These are phyloP conservation scores for Gastrolobium bilobum DNA, from an alignment of 306 rosid species.

Conservation along the genomic window DNA sequence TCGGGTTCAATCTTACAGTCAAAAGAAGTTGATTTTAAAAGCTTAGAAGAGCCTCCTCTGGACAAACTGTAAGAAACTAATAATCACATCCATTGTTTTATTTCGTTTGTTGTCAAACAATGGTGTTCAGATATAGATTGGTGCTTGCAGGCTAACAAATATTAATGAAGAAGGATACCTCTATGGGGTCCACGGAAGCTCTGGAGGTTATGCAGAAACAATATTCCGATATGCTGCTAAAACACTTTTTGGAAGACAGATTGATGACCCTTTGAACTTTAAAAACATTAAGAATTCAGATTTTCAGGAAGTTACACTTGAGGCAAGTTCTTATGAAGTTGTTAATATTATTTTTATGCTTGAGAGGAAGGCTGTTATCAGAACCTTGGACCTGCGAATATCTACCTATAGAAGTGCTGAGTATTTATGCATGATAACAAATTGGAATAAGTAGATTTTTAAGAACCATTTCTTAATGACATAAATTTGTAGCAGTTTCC, in stretches of 20 bases:
- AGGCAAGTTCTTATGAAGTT: constrained; percentile 61
- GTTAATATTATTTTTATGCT: constrained; percentile 29
- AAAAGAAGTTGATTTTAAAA: constrained; percentile 72
- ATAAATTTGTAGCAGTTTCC: constrained; percentile 9
- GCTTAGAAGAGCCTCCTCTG: constrained; percentile 79
- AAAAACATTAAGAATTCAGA: constrained; percentile 77
- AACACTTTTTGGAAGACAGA: constrained; percentile 75
- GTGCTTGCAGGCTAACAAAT: constrained; percentile 75
- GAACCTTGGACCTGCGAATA: constrained; percentile 12
- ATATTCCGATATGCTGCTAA: constrained; percentile 82
- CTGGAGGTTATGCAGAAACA: constrained; percentile 95
- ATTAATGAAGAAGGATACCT: constrained; percentile 76
- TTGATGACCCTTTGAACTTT: constrained; percentile 79
- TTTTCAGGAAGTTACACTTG: constrained; percentile 88
- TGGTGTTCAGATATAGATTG: constrained; percentile 23
- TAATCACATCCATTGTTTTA: constrained; percentile 34
- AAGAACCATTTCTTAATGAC: constrained; percentile 12
- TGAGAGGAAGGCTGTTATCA: constrained; percentile 34
- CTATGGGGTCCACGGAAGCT: constrained; percentile 87
- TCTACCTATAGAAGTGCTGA: constrained; percentile 24
- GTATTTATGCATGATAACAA: constrained; percentile 3
- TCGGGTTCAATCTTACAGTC: constrained; percentile 62
- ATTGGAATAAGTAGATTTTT: constrained; percentile 14
- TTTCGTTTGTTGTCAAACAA: constrained; percentile 34
- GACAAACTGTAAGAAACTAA: constrained; percentile 76